Base-by-base conservation (phyloP, 768 basidiomycete species). In the Suillus alpinus region DNA sequence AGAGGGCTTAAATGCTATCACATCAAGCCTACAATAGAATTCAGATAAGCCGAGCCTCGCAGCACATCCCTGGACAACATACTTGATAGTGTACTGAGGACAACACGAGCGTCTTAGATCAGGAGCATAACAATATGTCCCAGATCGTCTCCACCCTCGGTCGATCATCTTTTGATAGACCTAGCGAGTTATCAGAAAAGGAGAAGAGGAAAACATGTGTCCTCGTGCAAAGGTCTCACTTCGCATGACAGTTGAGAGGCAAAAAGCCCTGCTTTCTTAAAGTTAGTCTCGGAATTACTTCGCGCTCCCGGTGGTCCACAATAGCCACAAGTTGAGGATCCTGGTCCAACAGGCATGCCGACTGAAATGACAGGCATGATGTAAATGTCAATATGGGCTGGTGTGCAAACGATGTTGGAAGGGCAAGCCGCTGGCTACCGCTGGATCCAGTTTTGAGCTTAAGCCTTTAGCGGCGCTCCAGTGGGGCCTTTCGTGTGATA, bases 61-160 rank as follows among this genome's bases (percentile, higher is more conserved):
- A 37, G 13, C 16, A 39, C 16, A 29, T 39, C 5, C 26, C 26
- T 5, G 26, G 55, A 63, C 66, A 55, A 71, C 78, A 59, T 66
- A 91, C 94, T 85, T 92, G 72, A 98, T 98, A 3, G 96, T 94
- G 70, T 97, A 96, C 65, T 94, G 91, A 0, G 95, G 93, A 71
- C 96, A 98, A 70, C 96, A 98, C 10, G 94, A 89, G 6, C 75
- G 71, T 63, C 78, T 82, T 73, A 95, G 78, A 72, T 95, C 87
- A 4, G 95, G 95, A 63, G 92, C 93, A 73, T 98, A 98, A 67
- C 92, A 87, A 75, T 87, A 95, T 32, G 77, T 79, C 75, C 91
- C 91, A 59, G 90, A 91, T 62, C 92, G 83, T 58, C 92, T 83
- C 92, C 92, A 94, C 29, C 92, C 91, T 20, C 87, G 81, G 73